Percentiles rank a stretch among this genome's conserved stretches.
Evolutionary conservation across 2,329 filamentous ascomycete species (phyloP).

Genomic region (Diplodia mutila): DNA sequence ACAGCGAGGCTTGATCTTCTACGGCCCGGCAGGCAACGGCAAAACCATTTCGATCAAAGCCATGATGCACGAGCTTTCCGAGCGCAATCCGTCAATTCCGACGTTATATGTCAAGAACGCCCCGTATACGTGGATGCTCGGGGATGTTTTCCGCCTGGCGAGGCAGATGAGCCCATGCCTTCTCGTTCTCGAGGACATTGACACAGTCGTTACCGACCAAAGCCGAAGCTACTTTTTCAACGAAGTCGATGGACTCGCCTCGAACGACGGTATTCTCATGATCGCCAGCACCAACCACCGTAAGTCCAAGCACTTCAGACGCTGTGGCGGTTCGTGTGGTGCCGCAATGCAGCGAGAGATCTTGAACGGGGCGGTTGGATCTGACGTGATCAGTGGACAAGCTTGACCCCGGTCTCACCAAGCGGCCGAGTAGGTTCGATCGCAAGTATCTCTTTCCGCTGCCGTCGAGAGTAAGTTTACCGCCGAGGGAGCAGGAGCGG

Average conservation of each 20-base stretch:
- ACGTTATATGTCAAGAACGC: constrained; percentile 60
- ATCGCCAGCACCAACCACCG: constrained; percentile 65
- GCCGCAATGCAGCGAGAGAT: no score
- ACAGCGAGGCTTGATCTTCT: constrained; percentile 66
- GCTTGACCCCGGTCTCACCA: constrained; percentile 66
- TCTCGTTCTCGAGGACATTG: constrained; percentile 73
- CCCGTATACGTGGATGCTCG: constrained; percentile 34
- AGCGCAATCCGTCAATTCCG: constrained; percentile 57
- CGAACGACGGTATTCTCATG: constrained; percentile 73
- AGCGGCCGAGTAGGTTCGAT: constrained; percentile 53
- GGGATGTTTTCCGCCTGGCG: constrained; percentile 54
- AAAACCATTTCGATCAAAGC: constrained; percentile 74
- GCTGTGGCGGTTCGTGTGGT: no score
- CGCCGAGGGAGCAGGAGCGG: neutral
- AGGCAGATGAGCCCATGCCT: constrained; percentile 68
- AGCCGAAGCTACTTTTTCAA: constrained; percentile 73
- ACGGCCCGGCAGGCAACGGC: constrained; percentile 68
- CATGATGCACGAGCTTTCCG: constrained; percentile 66
- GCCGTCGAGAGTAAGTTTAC: constrained; percentile 44
- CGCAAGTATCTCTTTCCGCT: constrained; percentile 64
- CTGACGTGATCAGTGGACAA: constrained; percentile 57
- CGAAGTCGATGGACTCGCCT: constrained; percentile 70
- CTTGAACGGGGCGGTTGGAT: neutral
- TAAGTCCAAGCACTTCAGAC: neutral
- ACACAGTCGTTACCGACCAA: constrained; percentile 64